phyloP scores from a whole-genome alignment of 2,329 filamentous ascomycete genomes.

The Graphilbum ipis-grandicollis region DNA sequence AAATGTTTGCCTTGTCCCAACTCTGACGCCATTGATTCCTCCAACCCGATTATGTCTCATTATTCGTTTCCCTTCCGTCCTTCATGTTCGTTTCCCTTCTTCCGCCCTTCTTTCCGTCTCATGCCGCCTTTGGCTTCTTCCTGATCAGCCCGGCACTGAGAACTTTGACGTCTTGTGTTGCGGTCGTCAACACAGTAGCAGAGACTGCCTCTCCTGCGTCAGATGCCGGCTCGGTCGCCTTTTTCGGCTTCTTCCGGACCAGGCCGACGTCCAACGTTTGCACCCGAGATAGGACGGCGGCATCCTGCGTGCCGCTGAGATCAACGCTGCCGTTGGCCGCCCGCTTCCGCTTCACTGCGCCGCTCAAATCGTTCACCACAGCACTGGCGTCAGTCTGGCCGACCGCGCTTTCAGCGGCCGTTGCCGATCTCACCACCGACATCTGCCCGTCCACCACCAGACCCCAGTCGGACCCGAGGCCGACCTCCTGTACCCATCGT shows the following conservation, averaged over 20 bases:
- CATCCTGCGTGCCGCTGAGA: no score
- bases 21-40: no score
- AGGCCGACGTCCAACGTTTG: slow-evolving; percentile 19
- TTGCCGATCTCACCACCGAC: slow-evolving; percentile 6
- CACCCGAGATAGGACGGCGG: not conserved
- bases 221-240: not conserved
- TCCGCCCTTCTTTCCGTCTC: no score
- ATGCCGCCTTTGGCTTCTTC: slow-evolving; percentile 34
- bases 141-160: slow-evolving; percentile 23
- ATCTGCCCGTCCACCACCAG: slow-evolving; percentile 16
- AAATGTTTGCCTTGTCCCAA: no score
- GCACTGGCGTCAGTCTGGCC: slow-evolving; percentile 18
- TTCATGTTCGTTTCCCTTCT: no score
- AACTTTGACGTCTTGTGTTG: slow-evolving; percentile 19
- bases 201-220: not conserved
- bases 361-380: slow-evolving; percentile 25
- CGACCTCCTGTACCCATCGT: slow-evolving; percentile 55
- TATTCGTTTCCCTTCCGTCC: no score
- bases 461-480: slow-evolving; percentile 34
- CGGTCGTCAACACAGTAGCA: no score
- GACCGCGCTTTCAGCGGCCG: slow-evolving; percentile 22
- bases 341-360: slow-evolving; percentile 23
- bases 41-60: no score
- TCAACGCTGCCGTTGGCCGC: slow-evolving; percentile 11
- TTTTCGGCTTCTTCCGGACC: slow-evolving; percentile 34